These are phyloP conservation scores for Aquanectria penicillioides DNA, from an alignment of 2,329 filamentous ascomycete species.

Conservation along the genomic window DNA sequence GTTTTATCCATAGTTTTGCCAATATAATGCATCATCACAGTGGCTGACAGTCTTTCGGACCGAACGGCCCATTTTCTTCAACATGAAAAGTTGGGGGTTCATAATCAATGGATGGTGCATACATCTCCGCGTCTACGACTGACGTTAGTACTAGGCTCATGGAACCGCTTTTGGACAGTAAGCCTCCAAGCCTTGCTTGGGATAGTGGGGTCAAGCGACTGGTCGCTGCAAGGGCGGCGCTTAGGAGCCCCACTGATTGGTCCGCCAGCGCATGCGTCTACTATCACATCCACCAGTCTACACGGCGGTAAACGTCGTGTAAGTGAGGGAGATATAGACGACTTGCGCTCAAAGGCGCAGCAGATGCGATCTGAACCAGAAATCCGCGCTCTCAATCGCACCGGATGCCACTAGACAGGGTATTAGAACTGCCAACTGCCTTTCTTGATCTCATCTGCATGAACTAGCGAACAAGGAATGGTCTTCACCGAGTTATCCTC, in stretches of 20 bases:
- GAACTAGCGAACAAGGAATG: neutral
- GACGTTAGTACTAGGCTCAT: conserved; percentile 28
- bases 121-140: conserved; percentile 18
- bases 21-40: no score
- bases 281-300: conserved; percentile 37
- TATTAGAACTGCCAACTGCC: neutral
- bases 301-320: conserved; percentile 31
- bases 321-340: conserved; percentile 4
- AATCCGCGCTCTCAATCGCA: neutral
- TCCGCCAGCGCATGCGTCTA: conserved; percentile 22
- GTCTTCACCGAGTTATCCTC: no score
- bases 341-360: conserved; percentile 6
- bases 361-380: conserved; percentile 1
- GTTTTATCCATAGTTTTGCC: no score
- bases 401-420: conserved; percentile 5
- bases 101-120: conserved; percentile 16
- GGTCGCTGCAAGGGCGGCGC: conserved; percentile 43
- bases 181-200: conserved; percentile 32
- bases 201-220: conserved; percentile 40
- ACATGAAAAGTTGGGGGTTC: no score
- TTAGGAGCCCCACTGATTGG: conserved; percentile 43
- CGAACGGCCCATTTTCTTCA: no score
- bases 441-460: conserved; percentile 12
- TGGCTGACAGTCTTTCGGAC: no score
- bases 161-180: conserved; percentile 23